Evolutionary conservation across 164 flowering plant genomes (phyloP).

Genomic region (Amborella trichopoda): DNA sequence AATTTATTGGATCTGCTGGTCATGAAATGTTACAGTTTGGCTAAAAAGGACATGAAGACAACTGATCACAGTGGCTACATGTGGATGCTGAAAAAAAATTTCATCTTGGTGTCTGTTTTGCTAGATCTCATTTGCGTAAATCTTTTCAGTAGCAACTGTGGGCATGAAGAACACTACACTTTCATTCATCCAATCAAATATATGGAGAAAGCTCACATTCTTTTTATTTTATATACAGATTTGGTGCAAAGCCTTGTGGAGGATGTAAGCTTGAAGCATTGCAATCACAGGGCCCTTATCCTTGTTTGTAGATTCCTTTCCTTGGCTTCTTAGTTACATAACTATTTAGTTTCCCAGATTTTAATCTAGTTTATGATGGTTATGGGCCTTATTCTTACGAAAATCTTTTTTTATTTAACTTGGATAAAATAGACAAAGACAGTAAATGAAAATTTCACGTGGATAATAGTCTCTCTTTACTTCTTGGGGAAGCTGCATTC

Average conservation of each 20-base stretch:
- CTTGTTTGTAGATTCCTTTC: slow-evolving; percentile 90
- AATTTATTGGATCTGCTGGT: no score
- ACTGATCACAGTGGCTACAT: neutral
- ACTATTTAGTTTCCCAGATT: neutral
- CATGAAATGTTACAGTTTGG: no score
- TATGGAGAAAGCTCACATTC: no score
- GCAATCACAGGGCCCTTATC: slow-evolving; percentile 45
- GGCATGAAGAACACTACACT: neutral
- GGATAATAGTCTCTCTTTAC: neutral
- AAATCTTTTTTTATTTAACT: no score
- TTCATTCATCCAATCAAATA: no score
- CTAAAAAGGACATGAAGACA: neutral
- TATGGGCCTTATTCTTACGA: neutral
- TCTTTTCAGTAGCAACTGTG: neutral
- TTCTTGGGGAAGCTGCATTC: neutral
- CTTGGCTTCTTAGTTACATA: slow-evolving; percentile 7
- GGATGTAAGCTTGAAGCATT: slow-evolving; percentile 16
- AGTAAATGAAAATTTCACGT: no score
- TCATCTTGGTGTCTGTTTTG: neutral
- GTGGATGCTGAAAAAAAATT: neutral
- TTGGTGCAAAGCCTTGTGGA: slow-evolving; percentile 23
- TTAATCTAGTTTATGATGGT: neutral
- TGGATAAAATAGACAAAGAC: no score
- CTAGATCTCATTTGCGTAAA: neutral
- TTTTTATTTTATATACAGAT: slow-evolving; percentile 24